phyloP scores from a whole-genome alignment of 805 yeast genomes.

The Yamadazyma sp. region DNA sequence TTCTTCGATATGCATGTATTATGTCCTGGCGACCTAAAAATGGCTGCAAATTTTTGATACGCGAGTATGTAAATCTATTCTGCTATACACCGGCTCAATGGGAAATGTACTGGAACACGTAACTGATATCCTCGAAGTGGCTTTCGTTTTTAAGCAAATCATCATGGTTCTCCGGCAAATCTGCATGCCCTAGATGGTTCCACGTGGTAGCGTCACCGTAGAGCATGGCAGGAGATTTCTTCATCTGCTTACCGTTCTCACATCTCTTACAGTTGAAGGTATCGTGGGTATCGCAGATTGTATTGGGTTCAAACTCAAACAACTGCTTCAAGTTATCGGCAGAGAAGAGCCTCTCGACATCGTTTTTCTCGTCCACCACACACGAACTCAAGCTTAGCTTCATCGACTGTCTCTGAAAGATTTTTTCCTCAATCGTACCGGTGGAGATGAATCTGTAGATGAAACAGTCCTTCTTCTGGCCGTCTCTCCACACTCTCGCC shows the following conservation, averaged over 20 bases:
- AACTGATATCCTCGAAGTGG: slow-evolving; percentile 67
- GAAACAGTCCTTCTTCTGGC: slow-evolving; percentile 95
- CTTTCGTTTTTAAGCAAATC: slow-evolving; percentile 72
- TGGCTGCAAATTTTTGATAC: too few species aligned
- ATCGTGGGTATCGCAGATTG: slow-evolving; percentile 88
- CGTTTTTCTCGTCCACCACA: slow-evolving; percentile 95
- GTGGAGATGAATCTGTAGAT: slow-evolving; percentile 92
- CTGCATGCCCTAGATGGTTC: slow-evolving; percentile 80
- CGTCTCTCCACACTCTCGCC: slow-evolving; percentile 99
- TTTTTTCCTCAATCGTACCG: slow-evolving; percentile 95
- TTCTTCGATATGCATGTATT: too few species aligned
- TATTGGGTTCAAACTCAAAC: slow-evolving; percentile 65
- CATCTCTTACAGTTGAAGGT: slow-evolving; percentile 89
- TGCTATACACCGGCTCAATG: slow-evolving; percentile 46
- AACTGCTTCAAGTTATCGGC: slow-evolving; percentile 75
- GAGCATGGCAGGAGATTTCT: slow-evolving; percentile 79
- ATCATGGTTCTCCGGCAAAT: slow-evolving; percentile 69
- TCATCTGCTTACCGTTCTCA: slow-evolving; percentile 48
- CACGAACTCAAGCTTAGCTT: slow-evolving; percentile 90
- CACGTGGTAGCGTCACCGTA: slow-evolving; percentile 98
- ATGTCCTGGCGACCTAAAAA: too few species aligned
- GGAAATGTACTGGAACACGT: slow-evolving; percentile 90
- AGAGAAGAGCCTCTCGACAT: slow-evolving; percentile 88
- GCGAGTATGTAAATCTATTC: not conserved
- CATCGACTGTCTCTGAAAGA: slow-evolving; percentile 93